Base-by-base conservation (phyloP, 2,329 filamentous ascomycete genomes). In the Tolypocladium inflatum region DNA sequence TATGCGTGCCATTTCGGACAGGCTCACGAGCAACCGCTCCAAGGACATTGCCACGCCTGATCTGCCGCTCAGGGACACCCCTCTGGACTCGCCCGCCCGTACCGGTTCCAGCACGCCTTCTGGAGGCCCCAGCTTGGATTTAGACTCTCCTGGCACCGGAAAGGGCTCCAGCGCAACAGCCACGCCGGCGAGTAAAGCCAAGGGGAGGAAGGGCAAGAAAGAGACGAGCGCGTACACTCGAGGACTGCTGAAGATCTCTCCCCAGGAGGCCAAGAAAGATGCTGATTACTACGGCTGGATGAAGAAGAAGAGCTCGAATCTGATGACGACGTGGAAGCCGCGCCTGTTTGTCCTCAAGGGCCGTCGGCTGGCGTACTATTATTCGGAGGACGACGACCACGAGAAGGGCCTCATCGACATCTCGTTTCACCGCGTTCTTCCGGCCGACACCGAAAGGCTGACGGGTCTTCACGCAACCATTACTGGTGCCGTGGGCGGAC, bases 231-330 rank as follows among this genome's bases (percentile, higher is more conserved):
- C 94, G 1, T 99, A 97, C 73, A 90, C 87, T 21, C 87, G 90
- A 37, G 94, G 94, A 0, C 76, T 97, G 45, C 82, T 89, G 65
- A 91, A 92, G 72, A 88, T 93, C 60, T 76, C 83, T 0, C 94
- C 94, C 0, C 80, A 85, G 57, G 90, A 96, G 69, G 91, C 93
- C 60, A 94, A 96, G 73, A 77, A 85, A 61, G 86, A 85, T 61
- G 93, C 91, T 57, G 93, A 99, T 68, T 97, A 96, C 71, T 93
- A 88, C 67, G 94, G 94, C 1, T 99, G 94, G 94, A 99, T 99
- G 94, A 97, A 94, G 79, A 99, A 99, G 81, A 92, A 95, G 74
- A 96, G 91, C 60, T 93, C 91, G 1, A 94, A 93, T 67, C 79
- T 97, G 39, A 96, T 99, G 87, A 91, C 91, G 2, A 96, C 92